A percentile compares a stretch with the other conserved stretches of the same genome.
phyloP scores from a whole-genome alignment of 1,284 basidiomycete genomes.

The Ceratobasidium sp. region DNA sequence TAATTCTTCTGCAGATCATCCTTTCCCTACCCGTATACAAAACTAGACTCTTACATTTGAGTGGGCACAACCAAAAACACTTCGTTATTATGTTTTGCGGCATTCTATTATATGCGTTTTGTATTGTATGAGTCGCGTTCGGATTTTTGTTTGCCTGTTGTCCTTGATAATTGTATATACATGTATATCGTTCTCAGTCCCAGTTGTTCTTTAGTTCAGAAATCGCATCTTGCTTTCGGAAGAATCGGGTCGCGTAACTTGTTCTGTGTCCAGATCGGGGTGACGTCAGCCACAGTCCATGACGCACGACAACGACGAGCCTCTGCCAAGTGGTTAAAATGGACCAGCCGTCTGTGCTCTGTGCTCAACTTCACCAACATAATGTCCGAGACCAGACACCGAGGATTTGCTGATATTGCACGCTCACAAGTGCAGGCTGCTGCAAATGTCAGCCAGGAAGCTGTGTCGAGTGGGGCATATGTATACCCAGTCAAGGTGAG shows the following conservation, averaged over 20 bases:
- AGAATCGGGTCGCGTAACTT: too few relatives aligned
- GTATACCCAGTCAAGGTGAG: constrained; percentile 53
- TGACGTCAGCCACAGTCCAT: constrained; percentile 4
- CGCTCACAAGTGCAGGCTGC: constrained; percentile 39
- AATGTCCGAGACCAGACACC: constrained; percentile 24
- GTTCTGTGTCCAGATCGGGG: background rate
- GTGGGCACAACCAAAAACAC: background rate
- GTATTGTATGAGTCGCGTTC: constrained; percentile 25
- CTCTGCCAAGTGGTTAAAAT: background rate
- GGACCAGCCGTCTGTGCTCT: background rate
- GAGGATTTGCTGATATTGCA: constrained; percentile 40
- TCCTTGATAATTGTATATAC: constrained; percentile 21
- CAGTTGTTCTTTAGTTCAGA: background rate
- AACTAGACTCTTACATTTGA: constrained; percentile 35
- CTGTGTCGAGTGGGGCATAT: constrained; percentile 52
- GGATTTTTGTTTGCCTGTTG: constrained; percentile 10
- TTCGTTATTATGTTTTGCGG: constrained; percentile 6
- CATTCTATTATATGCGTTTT: constrained; percentile 26
- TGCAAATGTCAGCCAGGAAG: constrained; percentile 48
- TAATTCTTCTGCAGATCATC: constrained; percentile 9
- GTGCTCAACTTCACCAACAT: background rate
- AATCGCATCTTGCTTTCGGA: too few relatives aligned
- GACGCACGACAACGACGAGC: constrained; percentile 6
- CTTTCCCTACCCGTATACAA: constrained; percentile 35
- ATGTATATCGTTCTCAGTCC: constrained; percentile 20